Evolutionary conservation across 805 yeast genomes (phyloP), one percentile per base, ranked within the genome.

Genomic region (Candida sakaeoensis): DNA sequence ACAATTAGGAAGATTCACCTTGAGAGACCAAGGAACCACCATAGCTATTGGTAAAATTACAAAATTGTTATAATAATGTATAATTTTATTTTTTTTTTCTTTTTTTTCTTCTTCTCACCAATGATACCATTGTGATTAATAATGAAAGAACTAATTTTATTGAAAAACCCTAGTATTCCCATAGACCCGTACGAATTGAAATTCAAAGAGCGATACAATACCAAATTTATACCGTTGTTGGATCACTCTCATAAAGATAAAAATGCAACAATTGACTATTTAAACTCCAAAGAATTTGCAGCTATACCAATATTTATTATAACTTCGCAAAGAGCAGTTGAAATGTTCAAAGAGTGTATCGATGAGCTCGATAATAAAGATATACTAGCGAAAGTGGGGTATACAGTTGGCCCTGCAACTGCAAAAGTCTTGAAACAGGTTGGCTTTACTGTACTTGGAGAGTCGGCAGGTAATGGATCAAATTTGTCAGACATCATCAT

Each of bases 21-120:
- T 93, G 63, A 89, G 99, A 77, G 99, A 93, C 68, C 98, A 93
- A 72, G 99, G 98, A 61, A 81, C 81, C 47, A 93, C 99, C 39
- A 90, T 93, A 68, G 99, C 99, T 50, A 93, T 93, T 65, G 99
- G 99, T 69, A 90, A 91, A 69, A 88, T 93, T 56, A 86, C 95
- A 44, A 91, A 91, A 71, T 71, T 93, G 49, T 71, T 89, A 63
- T 82, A 76, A 21, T 21, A 41, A 14, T 34, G 12, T 9, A 32
- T 13, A 32, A 9, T n/a, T 21, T 13, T 10, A 31, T 31, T n/a
- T 31, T 17, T 18, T 17, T 12, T 17, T 19, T 31, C 6, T 18
- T 30, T 30, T 16, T 30, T 14, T 30, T 30, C 8, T 14, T n/a
- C 21, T 8, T n/a, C n/a, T n/a, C n/a, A n/a, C 36, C 36, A 32